phyloP scores from a whole-genome alignment of 495 filamentous ascomycete species.

The Penicillium daleae region DNA sequence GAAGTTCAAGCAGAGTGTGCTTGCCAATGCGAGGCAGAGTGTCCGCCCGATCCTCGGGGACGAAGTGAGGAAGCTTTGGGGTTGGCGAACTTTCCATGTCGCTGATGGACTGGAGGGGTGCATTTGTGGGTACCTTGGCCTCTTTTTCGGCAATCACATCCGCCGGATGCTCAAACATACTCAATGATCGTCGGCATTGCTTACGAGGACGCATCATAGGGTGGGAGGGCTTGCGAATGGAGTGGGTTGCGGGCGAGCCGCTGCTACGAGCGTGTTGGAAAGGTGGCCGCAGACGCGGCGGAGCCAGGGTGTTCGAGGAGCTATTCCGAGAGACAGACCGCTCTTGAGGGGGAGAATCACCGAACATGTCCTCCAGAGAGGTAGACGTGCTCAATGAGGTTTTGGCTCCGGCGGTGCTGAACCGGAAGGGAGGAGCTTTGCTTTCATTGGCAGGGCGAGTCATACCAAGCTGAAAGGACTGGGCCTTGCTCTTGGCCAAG shows the following conservation, averaged over 20 bases:
- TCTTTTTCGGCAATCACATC: constrained; percentile 80
- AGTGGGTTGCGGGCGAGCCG: constrained; percentile 71
- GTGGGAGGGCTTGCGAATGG: constrained; percentile 72
- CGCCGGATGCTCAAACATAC: constrained; percentile 93
- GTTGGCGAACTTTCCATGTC: constrained; percentile 73
- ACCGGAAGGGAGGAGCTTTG: constrained; percentile 74
- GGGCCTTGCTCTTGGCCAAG: constrained; percentile 46
- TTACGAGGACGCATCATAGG: constrained; percentile 79
- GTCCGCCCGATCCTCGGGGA: constrained; percentile 77
- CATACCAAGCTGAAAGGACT: constrained; percentile 46
- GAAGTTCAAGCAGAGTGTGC: constrained; percentile 76
- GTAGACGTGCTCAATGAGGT: constrained; percentile 59
- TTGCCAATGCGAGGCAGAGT: constrained; percentile 84
- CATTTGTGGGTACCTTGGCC: constrained; percentile 54
- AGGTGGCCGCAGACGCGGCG: constrained; percentile 63
- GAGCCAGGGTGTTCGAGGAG: constrained; percentile 39
- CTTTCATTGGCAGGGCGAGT: constrained; percentile 51
- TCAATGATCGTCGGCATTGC: constrained; percentile 85
- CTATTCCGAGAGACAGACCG: constrained; percentile 41
- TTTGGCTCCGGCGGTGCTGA: constrained; percentile 63
- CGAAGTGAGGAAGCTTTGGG: constrained; percentile 81
- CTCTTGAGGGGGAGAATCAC: constrained; percentile 76
- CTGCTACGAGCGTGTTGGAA: constrained; percentile 61
- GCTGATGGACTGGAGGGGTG: constrained; percentile 70
- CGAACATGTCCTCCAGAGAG: constrained; percentile 78